These are phyloP conservation scores for Dalechampia spathulata DNA, from an alignment of 441 rosid species.

Conservation along the genomic window DNA sequence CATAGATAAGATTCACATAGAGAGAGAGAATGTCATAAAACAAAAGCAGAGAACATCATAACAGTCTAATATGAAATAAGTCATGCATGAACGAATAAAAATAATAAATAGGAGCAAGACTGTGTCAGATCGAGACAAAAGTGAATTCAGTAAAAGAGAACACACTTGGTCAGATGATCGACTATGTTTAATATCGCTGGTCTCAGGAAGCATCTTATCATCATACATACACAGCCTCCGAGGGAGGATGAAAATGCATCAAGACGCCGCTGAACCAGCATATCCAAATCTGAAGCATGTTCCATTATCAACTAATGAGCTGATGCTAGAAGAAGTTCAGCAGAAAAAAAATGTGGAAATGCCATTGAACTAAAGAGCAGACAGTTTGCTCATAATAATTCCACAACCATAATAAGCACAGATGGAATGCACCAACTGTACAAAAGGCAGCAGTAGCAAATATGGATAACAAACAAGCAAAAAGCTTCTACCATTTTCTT, in stretches of 20 bases:
- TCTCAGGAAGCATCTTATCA: constrained; percentile 42
- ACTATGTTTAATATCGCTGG: constrained; percentile 32
- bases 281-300: background rate
- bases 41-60: too few species aligned
- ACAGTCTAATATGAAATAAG: background rate
- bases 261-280: constrained; percentile 38
- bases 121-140: constrained; percentile 38
- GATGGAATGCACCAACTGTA: too few species aligned
- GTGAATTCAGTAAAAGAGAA: constrained; percentile 21
- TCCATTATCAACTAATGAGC: too few species aligned
- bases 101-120: background rate
- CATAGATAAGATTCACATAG: too few species aligned
- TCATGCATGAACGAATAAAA: background rate
- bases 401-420: too few species aligned
- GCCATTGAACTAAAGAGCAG: too few species aligned
- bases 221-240: constrained; percentile 12
- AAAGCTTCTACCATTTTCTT: too few species aligned
- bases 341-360: background rate
- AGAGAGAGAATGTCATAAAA: too few species aligned
- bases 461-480: background rate
- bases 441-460: too few species aligned
- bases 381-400: too few species aligned
- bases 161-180: constrained; percentile 35
- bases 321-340: background rate
- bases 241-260: constrained; percentile 16